A percentile compares a stretch with the other conserved stretches of the same genome.
Evolutionary conservation across 208 protist species (phyloP).

Genomic region (Trypanosoma avium): DNA sequence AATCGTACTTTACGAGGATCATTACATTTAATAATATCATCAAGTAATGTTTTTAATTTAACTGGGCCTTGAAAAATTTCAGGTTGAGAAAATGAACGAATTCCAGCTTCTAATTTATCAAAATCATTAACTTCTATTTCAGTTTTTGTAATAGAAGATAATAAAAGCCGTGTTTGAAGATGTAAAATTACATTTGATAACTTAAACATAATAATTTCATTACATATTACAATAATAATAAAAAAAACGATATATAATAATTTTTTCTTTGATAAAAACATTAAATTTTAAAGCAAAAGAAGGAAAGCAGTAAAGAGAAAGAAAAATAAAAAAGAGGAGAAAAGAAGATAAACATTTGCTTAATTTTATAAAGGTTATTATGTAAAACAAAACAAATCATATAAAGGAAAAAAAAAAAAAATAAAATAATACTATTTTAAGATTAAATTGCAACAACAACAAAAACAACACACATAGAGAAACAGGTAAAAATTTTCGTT

Average conservation of each 20-base stretch:
- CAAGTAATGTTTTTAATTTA: slow-evolving; percentile 19
- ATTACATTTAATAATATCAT: slow-evolving; percentile 23
- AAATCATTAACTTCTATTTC: not conserved
- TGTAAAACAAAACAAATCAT: not conserved
- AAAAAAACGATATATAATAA: not conserved
- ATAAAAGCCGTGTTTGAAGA: slow-evolving; percentile 4
- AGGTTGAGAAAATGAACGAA: slow-evolving; percentile 12
- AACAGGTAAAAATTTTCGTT: no score
- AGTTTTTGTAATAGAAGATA: not conserved
- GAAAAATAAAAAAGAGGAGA: not conserved
- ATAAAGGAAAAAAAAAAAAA: no score
- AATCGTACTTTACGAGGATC: slow-evolving; percentile 24
- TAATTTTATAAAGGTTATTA: no score
- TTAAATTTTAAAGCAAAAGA: not conserved
- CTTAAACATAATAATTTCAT: slow-evolving; percentile 12
- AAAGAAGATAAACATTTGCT: no score
- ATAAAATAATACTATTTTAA: no score
- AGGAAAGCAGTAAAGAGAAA: slow-evolving; percentile 14
- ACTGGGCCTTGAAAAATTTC: not conserved
- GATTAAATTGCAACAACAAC: no score
- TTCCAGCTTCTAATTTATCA: slow-evolving; percentile 14
- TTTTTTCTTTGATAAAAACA: not conserved
- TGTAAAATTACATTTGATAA: not conserved
- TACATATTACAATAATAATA: not conserved
- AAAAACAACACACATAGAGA: no score